phyloP scores from a whole-genome alignment of 2,329 filamentous ascomycete genomes.

The Aspergillus oerlinghausenensis region DNA sequence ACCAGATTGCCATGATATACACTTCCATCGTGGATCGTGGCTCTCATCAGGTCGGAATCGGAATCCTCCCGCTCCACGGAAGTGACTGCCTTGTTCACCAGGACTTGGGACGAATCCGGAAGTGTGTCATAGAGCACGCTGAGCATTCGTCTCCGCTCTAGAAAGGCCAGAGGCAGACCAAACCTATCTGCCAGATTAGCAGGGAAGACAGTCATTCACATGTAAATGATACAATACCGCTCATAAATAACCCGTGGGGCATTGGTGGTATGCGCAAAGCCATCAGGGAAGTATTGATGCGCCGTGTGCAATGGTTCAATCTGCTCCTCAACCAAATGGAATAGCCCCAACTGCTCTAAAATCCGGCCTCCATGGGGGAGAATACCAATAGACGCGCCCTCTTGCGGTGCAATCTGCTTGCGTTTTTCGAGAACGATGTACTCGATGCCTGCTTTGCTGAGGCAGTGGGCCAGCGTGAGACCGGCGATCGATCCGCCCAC shows the following conservation, averaged over 20 bases:
- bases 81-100: slow-evolving; percentile 13
- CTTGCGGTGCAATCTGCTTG: background rate
- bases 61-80: slow-evolving; percentile 1
- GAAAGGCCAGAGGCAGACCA: background rate
- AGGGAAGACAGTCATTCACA: background rate
- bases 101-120: slow-evolving; percentile 16
- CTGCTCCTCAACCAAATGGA: background rate
- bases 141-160: slow-evolving; percentile 9
- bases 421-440: background rate
- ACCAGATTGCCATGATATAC: slow-evolving; percentile 28
- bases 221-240: background rate
- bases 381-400: background rate
- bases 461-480: background rate
- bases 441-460: background rate
- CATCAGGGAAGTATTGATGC: background rate
- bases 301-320: background rate
- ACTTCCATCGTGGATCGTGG: slow-evolving; percentile 11
- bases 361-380: background rate
- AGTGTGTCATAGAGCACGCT: slow-evolving; percentile 21
- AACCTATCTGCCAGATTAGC: background rate
- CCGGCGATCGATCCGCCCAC: background rate
- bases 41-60: background rate
- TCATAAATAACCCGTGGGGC: background rate
- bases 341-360: background rate
- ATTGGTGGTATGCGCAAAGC: background rate